phyloP scores from a whole-genome alignment of 768 basidiomycete species.

The Hypholoma sublateritium region DNA sequence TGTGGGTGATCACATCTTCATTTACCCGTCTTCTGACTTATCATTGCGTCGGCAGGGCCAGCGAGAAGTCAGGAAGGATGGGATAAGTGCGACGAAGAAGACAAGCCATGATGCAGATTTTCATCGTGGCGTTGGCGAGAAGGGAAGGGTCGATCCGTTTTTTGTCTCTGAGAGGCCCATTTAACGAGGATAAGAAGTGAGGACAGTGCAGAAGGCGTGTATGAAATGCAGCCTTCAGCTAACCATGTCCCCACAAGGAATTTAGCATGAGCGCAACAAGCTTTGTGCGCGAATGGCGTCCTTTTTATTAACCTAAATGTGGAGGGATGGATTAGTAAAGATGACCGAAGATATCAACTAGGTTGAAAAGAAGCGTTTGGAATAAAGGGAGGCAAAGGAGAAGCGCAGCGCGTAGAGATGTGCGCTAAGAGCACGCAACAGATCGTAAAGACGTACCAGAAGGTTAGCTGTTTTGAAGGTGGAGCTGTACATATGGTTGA shows the following conservation, averaged over 20 bases:
- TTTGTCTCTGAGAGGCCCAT: not conserved
- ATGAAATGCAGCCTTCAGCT: not conserved
- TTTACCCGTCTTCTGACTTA: not conserved
- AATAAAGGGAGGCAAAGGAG: not conserved
- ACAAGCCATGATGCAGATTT: not conserved
- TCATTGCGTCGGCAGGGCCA: not conserved
- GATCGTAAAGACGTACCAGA: conserved; percentile 42
- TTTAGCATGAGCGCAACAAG: conserved; percentile 57
- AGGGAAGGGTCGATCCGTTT: not conserved
- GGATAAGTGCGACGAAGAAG: not conserved
- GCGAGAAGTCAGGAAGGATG: not conserved
- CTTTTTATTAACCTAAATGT: conserved; percentile 54
- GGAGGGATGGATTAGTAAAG: not conserved
- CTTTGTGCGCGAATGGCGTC: conserved; percentile 57
- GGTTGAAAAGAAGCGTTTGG: not conserved
- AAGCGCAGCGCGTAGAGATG: not conserved
- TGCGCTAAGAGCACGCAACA: not conserved
- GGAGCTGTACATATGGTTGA: conserved; percentile 84
- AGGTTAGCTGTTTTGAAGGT: conserved; percentile 85
- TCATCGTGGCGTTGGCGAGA: not conserved
- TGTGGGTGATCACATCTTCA: not conserved
- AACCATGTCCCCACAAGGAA: not conserved
- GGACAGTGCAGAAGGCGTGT: not conserved
- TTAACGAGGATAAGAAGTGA: not conserved
- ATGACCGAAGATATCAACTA: not conserved